These are phyloP conservation scores for Colletotrichum caudatum DNA, from an alignment of 2,329 filamentous ascomycete species.

Conservation along the genomic window DNA sequence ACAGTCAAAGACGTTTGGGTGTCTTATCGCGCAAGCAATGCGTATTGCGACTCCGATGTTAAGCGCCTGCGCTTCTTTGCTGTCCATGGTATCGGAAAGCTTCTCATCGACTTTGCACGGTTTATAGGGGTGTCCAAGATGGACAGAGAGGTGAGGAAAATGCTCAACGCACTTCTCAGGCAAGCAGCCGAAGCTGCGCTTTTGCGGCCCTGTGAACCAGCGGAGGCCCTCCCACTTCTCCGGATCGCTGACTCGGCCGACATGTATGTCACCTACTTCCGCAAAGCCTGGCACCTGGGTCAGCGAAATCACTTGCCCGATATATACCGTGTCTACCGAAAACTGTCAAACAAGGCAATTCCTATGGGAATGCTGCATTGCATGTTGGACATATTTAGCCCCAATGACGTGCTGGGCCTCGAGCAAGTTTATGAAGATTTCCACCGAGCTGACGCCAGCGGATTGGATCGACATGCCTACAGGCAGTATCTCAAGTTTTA, in stretches of 20 bases:
- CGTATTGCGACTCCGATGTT: not conserved
- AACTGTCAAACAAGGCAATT: conserved; percentile 54
- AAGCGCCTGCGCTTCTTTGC: conserved; percentile 12
- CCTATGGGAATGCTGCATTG: conserved; percentile 55
- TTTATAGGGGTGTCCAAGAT: not conserved
- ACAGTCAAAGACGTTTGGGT: conserved; percentile 53
- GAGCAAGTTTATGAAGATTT: conserved; percentile 64
- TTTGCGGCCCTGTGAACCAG: conserved; percentile 50
- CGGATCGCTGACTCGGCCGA: conserved; percentile 52
- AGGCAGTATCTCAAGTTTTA: conserved; percentile 64
- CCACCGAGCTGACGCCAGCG: conserved; percentile 53
- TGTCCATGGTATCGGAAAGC: conserved; percentile 47
- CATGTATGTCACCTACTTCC: conserved; percentile 60
- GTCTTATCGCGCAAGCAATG: conserved; percentile 46
- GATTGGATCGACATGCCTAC: conserved; percentile 59
- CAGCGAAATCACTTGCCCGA: conserved; percentile 51
- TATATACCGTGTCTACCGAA: conserved; percentile 61
- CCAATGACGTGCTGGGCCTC: conserved; percentile 55
- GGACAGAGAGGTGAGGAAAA: not conserved
- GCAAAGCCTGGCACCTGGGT: conserved; percentile 46
- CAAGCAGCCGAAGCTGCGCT: conserved; percentile 51
- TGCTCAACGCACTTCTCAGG: conserved; percentile 47
- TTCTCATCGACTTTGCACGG: conserved; percentile 50
- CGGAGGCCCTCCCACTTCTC: conserved; percentile 55
- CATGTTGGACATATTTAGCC: conserved; percentile 59